Evolutionary conservation across 2,329 filamentous ascomycete genomes (phyloP).

Genomic region (Lasiodiplodia sp.): DNA sequence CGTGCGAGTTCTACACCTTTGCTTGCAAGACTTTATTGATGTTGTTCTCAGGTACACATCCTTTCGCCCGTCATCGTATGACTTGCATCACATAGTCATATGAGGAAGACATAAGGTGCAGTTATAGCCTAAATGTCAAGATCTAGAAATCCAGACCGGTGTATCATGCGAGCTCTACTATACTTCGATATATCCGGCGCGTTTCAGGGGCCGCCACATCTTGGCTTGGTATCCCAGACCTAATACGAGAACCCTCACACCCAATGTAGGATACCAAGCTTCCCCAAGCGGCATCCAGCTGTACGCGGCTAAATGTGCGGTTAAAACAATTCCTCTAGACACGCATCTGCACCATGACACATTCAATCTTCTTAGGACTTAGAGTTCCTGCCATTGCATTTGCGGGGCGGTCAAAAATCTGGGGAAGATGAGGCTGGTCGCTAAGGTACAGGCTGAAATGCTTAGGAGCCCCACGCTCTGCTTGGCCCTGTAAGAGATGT

Average conservation of each 20-base stretch:
- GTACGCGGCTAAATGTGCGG: constrained; percentile 10
- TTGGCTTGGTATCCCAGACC: background rate
- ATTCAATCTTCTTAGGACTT: background rate
- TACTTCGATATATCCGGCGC: constrained; percentile 18
- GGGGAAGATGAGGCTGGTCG: constrained; percentile 11
- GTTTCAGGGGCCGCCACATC: constrained; percentile 22
- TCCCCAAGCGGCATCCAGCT: background rate
- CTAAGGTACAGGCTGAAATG: constrained; percentile 23
- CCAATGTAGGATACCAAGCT: background rate
- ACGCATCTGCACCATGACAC: background rate
- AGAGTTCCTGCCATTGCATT: background rate
- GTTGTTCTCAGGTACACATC: background rate
- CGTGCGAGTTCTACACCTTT: background rate
- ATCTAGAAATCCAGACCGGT: constrained; percentile 4
- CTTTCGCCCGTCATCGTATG: background rate
- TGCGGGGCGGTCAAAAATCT: background rate
- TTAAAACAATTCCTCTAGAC: background rate
- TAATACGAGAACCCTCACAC: background rate
- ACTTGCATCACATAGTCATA: background rate
- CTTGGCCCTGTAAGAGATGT: constrained; percentile 15
- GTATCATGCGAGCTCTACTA: constrained; percentile 8
- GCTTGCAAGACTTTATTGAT: background rate
- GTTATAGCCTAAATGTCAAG: constrained; percentile 11
- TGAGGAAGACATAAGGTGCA: background rate
- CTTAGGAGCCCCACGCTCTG: constrained; percentile 7